A percentile compares a stretch with the other conserved stretches of the same genome.
These are phyloP conservation scores for Puccinia horiana DNA, from an alignment of 1,284 basidiomycete genomes.

Conservation along the genomic window DNA sequence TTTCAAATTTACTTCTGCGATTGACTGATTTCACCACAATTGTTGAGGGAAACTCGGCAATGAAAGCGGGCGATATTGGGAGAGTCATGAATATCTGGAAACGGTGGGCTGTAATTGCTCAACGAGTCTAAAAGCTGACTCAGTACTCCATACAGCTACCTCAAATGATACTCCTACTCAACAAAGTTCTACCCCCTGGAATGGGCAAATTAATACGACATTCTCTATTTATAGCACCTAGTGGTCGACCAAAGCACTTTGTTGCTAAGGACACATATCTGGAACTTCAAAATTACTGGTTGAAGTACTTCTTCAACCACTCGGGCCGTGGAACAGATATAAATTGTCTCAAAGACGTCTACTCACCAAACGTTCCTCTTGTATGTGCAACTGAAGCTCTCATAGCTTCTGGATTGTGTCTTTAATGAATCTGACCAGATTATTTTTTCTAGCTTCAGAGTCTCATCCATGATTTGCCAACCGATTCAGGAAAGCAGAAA, in stretches of 20 bases:
- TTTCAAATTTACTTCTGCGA: background rate
- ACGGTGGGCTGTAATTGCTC: background rate
- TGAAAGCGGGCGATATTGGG: background rate
- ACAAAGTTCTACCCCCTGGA: background rate
- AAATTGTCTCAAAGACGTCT: no score
- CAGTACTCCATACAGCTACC: constrained; percentile 16
- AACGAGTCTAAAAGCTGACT: background rate
- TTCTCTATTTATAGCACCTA: background rate
- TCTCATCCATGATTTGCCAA: background rate
- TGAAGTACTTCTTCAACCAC: no score
- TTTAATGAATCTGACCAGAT: no score
- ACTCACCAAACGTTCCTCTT: no score
- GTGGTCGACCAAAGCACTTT: background rate
- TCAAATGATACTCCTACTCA: background rate
- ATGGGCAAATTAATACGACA: background rate
- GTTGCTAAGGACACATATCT: no score
- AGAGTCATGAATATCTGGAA: background rate
- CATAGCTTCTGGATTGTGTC: no score
- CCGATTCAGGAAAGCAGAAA: background rate
- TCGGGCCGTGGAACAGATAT: no score
- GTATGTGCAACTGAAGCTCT: no score
- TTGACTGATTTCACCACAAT: background rate
- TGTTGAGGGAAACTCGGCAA: background rate
- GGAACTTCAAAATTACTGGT: no score
- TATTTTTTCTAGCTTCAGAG: background rate